phyloP scores from a whole-genome alignment of 1,139 yeast species.

The Zygoascus sp. region DNA sequence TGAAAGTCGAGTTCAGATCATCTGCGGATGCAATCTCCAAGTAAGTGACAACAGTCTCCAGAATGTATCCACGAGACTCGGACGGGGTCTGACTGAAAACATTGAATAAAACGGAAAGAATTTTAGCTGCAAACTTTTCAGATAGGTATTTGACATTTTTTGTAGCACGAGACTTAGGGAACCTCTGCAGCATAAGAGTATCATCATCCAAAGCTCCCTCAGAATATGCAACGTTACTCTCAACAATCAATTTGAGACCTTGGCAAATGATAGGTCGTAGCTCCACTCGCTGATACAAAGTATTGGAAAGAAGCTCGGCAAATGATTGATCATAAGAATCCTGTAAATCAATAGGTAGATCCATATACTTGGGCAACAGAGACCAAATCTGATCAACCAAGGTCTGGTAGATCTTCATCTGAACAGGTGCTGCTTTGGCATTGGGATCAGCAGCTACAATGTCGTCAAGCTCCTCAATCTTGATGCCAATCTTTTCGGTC shows the following conservation, averaged over 20 bases:
- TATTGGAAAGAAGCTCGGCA: constrained; percentile 71
- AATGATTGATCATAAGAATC: constrained; percentile 64
- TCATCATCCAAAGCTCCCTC: constrained; percentile 58
- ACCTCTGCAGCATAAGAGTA: constrained; percentile 53
- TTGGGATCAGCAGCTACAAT: constrained; percentile 26
- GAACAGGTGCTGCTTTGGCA: constrained; percentile 49
- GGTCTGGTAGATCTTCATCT: constrained; percentile 72
- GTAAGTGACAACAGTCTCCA: constrained; percentile 81
- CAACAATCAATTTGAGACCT: constrained; percentile 71
- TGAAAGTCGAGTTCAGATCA: constrained; percentile 71
- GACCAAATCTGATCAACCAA: constrained; percentile 91
- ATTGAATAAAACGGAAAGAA: constrained; percentile 83
- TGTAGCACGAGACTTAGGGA: constrained; percentile 54
- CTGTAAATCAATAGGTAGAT: constrained; percentile 71
- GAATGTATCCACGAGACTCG: constrained; percentile 75
- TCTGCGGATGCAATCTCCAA: constrained; percentile 62
- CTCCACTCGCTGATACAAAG: constrained; percentile 69
- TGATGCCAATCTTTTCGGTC: constrained; percentile 52
- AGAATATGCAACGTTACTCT: constrained; percentile 60
- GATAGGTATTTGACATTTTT: constrained; percentile 59
- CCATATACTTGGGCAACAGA: constrained; percentile 82
- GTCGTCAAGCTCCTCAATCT: constrained; percentile 42
- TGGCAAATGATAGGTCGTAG: constrained; percentile 78
- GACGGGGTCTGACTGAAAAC: constrained; percentile 84
- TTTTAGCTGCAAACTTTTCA: constrained; percentile 57